Evolutionary conservation across 2,329 filamentous ascomycete species (phyloP).

Genomic region (Diaporthe destruens): DNA sequence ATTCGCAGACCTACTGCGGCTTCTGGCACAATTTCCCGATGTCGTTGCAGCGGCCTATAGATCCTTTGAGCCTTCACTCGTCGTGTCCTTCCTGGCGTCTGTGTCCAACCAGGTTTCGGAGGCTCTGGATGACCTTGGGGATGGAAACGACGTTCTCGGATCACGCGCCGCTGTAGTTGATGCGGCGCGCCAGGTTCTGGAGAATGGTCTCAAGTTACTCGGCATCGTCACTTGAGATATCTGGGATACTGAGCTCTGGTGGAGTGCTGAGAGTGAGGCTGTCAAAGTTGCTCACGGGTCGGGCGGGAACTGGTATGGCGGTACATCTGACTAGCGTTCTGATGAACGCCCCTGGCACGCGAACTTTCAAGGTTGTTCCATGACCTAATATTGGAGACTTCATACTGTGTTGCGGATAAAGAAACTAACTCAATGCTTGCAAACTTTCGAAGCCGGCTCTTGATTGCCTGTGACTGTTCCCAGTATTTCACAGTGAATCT

Average conservation of each 20-base stretch:
- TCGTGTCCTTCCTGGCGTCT: conserved; percentile 62
- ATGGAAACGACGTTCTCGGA: conserved; percentile 65
- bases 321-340: neutral
- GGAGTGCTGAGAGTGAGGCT: neutral
- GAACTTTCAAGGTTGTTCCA: neutral
- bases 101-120: conserved; percentile 33
- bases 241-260: neutral
- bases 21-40: conserved; percentile 75
- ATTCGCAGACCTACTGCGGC: conserved; percentile 69
- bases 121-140: conserved; percentile 60
- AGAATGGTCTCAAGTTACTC: conserved; percentile 73
- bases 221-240: conserved; percentile 49
- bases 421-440: neutral
- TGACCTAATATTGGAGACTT: neutral
- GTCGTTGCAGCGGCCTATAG: conserved; percentile 72
- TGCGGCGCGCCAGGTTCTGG: conserved; percentile 70
- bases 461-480: neutral
- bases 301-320: too few relatives aligned
- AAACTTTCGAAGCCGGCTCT: neutral
- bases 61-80: conserved; percentile 77
- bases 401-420: neutral
- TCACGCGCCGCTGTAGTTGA: conserved; percentile 69
- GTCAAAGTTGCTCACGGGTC: neutral
- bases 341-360: neutral
- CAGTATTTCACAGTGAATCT: neutral